phyloP scores from a whole-genome alignment of 345 rosid species.

The Mallotus nudiflorus region DNA sequence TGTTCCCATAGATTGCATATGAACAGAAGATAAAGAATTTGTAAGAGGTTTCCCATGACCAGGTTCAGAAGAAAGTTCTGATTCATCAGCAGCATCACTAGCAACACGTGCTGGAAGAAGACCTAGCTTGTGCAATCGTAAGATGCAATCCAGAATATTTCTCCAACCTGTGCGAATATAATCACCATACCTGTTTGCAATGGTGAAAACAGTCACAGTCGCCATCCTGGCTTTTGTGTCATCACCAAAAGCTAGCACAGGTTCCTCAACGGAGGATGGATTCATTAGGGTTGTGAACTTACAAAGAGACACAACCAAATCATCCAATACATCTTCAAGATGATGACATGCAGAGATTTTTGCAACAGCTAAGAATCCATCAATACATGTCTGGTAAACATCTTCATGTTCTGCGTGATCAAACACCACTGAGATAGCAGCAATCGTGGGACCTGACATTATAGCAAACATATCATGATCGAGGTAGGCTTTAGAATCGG shows the following conservation, averaged over 20 bases:
- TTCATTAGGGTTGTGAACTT: conserved; percentile 94
- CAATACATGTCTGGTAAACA: conserved; percentile 91
- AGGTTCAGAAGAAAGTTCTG: conserved; percentile 78
- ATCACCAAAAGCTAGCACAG: conserved; percentile 94
- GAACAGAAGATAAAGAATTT: conserved; percentile 74
- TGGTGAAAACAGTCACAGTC: conserved; percentile 91
- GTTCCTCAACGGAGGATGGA: conserved; percentile 83
- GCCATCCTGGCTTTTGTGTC: conserved; percentile 96
- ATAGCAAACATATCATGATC: conserved; percentile 99
- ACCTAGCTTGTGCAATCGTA: conserved; percentile 93
- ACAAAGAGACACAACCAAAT: conserved; percentile 91
- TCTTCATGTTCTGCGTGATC: conserved; percentile 98
- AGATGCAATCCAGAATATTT: conserved; percentile 91
- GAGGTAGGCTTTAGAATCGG: conserved; percentile 82
- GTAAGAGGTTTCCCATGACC: conserved; percentile 80
- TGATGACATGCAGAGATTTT: conserved; percentile 98
- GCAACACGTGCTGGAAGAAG: conserved; percentile 99
- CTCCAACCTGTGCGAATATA: conserved; percentile 95
- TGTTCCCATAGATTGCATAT: conserved; percentile 78
- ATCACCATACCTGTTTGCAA: conserved; percentile 96
- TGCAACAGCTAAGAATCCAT: conserved; percentile 96
- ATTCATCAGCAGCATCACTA: conserved; percentile 97
- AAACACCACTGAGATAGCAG: conserved; percentile 97
- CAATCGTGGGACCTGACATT: conserved; percentile 99
- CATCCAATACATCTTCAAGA: conserved; percentile 97